Evolutionary conservation across 2,329 filamentous ascomycete genomes (phyloP).

Genomic region (Monilinia vaccinii-corymbosi): DNA sequence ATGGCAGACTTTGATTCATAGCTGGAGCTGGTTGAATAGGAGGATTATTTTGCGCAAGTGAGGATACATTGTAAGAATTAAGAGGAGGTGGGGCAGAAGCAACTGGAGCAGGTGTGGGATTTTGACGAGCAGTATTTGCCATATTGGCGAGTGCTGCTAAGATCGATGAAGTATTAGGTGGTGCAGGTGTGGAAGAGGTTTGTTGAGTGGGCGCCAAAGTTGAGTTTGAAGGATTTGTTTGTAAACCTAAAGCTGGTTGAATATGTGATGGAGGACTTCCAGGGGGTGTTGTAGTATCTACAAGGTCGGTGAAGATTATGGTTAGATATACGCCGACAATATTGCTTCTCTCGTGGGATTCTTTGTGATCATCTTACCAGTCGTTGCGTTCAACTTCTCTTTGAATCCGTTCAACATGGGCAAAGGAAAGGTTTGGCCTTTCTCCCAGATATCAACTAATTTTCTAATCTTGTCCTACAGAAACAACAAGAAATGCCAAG

Average conservation of each 20-base stretch:
- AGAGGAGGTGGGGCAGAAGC: conserved; percentile 28
- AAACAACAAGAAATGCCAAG: conserved; percentile 35
- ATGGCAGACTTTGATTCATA: conserved; percentile 23
- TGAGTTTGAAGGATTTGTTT: conserved; percentile 32
- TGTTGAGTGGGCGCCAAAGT: conserved; percentile 34
- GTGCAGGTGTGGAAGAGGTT: conserved; percentile 35
- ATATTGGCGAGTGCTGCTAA: conserved; percentile 73
- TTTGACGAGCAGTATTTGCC: conserved; percentile 52
- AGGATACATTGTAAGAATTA: conserved; percentile 35
- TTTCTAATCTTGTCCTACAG: conserved; percentile 92
- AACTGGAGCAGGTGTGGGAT: conserved; percentile 35
- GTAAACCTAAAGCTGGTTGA: conserved; percentile 32
- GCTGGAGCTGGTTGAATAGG: conserved; percentile 27
- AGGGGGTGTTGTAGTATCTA: conserved; percentile 66
- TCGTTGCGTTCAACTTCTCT: conserved; percentile 57
- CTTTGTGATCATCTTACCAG: conserved; percentile 47
- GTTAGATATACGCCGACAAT: conserved; percentile 32
- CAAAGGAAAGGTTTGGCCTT: conserved; percentile 79
- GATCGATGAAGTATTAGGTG: conserved; percentile 55
- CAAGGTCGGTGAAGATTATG: conserved; percentile 25
- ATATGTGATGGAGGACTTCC: conserved; percentile 39
- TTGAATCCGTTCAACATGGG: conserved; percentile 76
- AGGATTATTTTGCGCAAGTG: conserved; percentile 37
- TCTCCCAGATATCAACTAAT: conserved; percentile 96
- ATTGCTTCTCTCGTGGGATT: conserved; percentile 12